phyloP scores from a whole-genome alignment of 1,284 basidiomycete species.

The Cronartium quercuum region DNA sequence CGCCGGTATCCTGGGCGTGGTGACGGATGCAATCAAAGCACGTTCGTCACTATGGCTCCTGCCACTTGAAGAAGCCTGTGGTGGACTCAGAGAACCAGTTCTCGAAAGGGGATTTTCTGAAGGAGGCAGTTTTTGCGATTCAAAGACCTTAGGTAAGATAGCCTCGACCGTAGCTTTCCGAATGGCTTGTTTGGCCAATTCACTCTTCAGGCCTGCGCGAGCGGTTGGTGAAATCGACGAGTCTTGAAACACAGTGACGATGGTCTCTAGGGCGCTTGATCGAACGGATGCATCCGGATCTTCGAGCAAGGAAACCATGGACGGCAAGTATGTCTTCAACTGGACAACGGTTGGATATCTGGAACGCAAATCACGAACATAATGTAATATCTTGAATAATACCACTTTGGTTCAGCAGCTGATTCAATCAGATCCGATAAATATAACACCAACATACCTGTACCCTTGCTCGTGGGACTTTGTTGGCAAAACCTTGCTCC shows the following conservation, averaged over 20 bases:
- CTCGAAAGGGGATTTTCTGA: slow-evolving; percentile 34
- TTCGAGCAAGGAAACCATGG: slow-evolving; percentile 75
- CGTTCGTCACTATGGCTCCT: not conserved
- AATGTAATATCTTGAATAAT: slow-evolving; percentile 48
- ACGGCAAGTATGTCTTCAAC: slow-evolving; percentile 70
- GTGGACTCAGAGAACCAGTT: slow-evolving; percentile 13
- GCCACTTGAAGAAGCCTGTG: slow-evolving; percentile 1
- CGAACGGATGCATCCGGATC: slow-evolving; percentile 85
- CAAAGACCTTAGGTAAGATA: slow-evolving; percentile 52
- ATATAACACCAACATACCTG: slow-evolving; percentile 57
- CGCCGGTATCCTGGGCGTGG: not conserved
- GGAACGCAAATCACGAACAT: slow-evolving; percentile 55
- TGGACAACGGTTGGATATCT: slow-evolving; percentile 64
- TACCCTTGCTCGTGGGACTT: slow-evolving; percentile 59
- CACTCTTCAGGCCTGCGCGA: slow-evolving; percentile 84
- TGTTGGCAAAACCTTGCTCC: slow-evolving; percentile 69
- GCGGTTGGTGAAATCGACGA: slow-evolving; percentile 74
- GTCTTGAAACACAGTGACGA: slow-evolving; percentile 76
- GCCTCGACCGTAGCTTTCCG: slow-evolving; percentile 67
- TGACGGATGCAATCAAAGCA: not conserved
- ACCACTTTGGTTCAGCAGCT: slow-evolving; percentile 21
- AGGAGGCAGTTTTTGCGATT: slow-evolving; percentile 2
- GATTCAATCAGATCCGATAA: slow-evolving; percentile 9
- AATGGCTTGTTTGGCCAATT: slow-evolving; percentile 73
- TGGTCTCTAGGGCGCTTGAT: slow-evolving; percentile 69